Percentiles rank a stretch among this genome's conserved stretches.
These are phyloP conservation scores for Stagonosporopsis cucurbitacearum DNA, from an alignment of 2,329 filamentous ascomycete genomes.

Conservation along the genomic window DNA sequence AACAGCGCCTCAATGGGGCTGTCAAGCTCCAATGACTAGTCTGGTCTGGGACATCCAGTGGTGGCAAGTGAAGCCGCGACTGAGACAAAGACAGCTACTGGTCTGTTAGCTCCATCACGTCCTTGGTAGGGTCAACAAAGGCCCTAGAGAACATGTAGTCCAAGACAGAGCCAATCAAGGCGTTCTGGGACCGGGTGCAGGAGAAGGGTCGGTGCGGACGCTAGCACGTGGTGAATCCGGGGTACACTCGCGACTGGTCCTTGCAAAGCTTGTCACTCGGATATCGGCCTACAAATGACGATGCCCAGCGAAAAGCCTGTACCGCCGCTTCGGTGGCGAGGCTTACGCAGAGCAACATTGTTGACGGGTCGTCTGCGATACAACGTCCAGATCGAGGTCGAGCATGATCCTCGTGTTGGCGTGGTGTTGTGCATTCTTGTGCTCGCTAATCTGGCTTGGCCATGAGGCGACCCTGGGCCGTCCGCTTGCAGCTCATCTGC, in stretches of 20 bases:
- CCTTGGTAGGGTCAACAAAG: not conserved
- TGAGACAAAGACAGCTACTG: conserved; percentile 2
- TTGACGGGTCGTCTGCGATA: not conserved
- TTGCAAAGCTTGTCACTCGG: conserved; percentile 6
- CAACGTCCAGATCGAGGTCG: not conserved
- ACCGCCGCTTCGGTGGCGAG: not conserved
- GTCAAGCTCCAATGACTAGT: conserved; percentile 11
- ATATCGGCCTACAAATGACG: conserved; percentile 7
- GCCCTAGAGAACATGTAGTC: conserved; percentile 3
- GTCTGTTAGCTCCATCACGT: not conserved
- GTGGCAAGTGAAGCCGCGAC: conserved; percentile 4
- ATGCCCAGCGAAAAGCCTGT: not conserved
- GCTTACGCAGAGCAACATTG: not conserved
- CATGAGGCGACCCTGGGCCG: not conserved
- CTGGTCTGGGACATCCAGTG: conserved; percentile 4
- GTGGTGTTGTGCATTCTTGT: conserved; percentile 4
- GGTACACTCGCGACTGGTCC: conserved; percentile 5
- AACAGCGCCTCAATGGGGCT: not conserved
- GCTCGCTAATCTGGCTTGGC: conserved; percentile 3
- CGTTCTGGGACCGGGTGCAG: not conserved
- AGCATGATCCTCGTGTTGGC: not conserved
- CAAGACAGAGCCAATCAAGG: not conserved
- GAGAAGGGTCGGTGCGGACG: not conserved
- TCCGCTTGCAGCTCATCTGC: conserved; percentile 8
- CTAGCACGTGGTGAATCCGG: conserved; percentile 5